These are phyloP conservation scores for Syncephalastrum contaminatum DNA, from an alignment of 371 early-diverging fungal species.

Conservation along the genomic window DNA sequence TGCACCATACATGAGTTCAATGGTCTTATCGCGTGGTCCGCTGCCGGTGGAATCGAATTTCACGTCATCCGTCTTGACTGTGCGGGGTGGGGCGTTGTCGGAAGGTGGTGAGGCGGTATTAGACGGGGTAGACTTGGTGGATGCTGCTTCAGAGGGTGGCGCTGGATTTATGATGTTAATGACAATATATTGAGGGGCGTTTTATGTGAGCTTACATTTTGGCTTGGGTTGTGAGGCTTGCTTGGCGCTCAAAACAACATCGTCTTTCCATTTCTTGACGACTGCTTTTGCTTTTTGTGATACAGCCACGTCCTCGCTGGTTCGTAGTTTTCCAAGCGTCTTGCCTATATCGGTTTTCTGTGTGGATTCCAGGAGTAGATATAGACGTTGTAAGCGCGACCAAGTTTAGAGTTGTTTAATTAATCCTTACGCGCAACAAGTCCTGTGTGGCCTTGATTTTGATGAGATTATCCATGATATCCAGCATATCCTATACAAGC, in stretches of 20 bases:
- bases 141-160: constrained; percentile 5
- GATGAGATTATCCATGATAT: constrained; percentile 23
- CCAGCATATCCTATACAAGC: constrained; percentile 23
- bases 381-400: neutral
- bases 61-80: constrained; percentile 63
- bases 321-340: constrained; percentile 69
- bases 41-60: constrained; percentile 62
- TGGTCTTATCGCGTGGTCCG: constrained; percentile 76
- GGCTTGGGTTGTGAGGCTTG: constrained; percentile 17
- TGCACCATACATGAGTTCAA: constrained; percentile 83
- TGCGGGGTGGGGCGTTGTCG: constrained; percentile 52
- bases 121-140: constrained; percentile 12
- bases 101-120: constrained; percentile 21
- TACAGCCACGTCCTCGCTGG: constrained; percentile 56
- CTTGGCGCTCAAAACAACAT: constrained; percentile 36
- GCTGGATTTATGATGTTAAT: neutral
- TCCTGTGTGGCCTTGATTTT: constrained; percentile 34
- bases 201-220: constrained; percentile 8
- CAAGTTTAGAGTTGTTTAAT: neutral
- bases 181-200: neutral
- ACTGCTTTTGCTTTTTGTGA: constrained; percentile 65
- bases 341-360: constrained; percentile 79
- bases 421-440: constrained; percentile 24
- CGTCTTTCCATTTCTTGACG: constrained; percentile 81
- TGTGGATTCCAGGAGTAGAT: neutral